Evolutionary conservation across 768 basidiomycete genomes (phyloP).

Genomic region (Cyclocybe aegerita): DNA sequence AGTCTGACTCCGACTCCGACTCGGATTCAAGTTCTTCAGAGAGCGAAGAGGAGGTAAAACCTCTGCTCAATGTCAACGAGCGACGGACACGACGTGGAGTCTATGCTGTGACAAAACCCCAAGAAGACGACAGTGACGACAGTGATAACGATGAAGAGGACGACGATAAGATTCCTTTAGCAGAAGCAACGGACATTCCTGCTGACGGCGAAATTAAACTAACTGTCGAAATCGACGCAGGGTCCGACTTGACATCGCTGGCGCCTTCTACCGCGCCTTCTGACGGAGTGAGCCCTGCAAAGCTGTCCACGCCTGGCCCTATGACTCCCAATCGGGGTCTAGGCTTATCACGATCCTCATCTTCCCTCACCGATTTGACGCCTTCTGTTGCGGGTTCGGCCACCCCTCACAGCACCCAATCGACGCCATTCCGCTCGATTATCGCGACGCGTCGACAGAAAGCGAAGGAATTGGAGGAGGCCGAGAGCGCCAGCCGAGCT

Average conservation of each 20-base stretch:
- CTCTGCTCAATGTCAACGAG: conserved; percentile 67
- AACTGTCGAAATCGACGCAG: conserved; percentile 46
- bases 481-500: not conserved
- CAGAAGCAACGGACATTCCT: conserved; percentile 44
- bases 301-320: conserved; percentile 24
- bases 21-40: conserved; percentile 50
- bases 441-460: conserved; percentile 63
- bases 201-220: conserved; percentile 57
- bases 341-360: conserved; percentile 33
- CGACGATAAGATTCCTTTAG: conserved; percentile 42
- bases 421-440: conserved; percentile 50
- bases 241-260: conserved; percentile 45
- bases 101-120: conserved; percentile 65
- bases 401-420: conserved; percentile 30
- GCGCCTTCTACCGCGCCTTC: conserved; percentile 35
- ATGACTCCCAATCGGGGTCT: conserved; percentile 32
- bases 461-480: conserved; percentile 26
- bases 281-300: conserved; percentile 28
- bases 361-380: conserved; percentile 42
- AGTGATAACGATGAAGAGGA: conserved; percentile 50
- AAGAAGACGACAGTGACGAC: conserved; percentile 61
- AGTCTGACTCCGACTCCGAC: conserved; percentile 44
- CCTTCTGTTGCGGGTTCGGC: conserved; percentile 28
- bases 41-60: conserved; percentile 37
- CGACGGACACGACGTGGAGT: conserved; percentile 80